These are phyloP conservation scores for Sextonia rubra DNA, from an alignment of 164 flowering plant genomes.

Conservation along the genomic window DNA sequence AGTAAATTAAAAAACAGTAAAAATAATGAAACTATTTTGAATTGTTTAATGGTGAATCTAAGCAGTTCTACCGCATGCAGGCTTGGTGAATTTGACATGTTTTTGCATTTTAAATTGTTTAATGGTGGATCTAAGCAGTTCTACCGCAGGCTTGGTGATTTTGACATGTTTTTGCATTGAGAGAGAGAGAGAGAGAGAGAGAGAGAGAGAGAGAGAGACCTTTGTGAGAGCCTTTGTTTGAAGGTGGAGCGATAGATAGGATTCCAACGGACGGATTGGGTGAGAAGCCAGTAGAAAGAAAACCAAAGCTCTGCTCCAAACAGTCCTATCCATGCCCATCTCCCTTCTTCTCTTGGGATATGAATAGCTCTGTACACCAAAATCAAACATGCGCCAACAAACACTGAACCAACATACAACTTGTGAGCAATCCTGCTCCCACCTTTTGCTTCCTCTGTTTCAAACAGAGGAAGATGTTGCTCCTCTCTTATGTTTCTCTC, in stretches of 20 bases:
- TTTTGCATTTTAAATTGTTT: too few relatives aligned
- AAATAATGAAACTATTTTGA: too few relatives aligned
- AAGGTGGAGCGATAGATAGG: conserved; percentile 27
- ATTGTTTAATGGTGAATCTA: too few relatives aligned
- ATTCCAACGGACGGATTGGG: conserved; percentile 27
- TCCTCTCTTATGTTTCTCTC: conserved; percentile 7
- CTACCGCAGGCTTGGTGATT: too few relatives aligned
- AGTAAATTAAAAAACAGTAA: too few relatives aligned
- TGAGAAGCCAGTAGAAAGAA: conserved; percentile 33
- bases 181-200: not conserved
- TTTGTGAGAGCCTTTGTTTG: conserved; percentile 36
- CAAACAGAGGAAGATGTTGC: conserved; percentile 20
- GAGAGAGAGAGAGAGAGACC: conserved; percentile 17
- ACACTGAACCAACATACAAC: conserved; percentile 17
- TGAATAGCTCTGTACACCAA: conserved; percentile 27
- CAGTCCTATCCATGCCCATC: conserved; percentile 41
- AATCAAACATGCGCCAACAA: conserved; percentile 22
- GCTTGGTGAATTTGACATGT: too few relatives aligned
- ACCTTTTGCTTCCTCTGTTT: conserved; percentile 23
- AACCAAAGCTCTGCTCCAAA: conserved; percentile 41
- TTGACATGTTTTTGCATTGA: too few relatives aligned
- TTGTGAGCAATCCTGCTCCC: conserved; percentile 7
- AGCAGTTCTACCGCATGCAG: too few relatives aligned
- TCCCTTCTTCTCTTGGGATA: conserved; percentile 13
- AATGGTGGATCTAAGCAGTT: too few relatives aligned